Base-by-base conservation (phyloP, 352 stramenopile genomes). In the Blastocystis sp. region DNA sequence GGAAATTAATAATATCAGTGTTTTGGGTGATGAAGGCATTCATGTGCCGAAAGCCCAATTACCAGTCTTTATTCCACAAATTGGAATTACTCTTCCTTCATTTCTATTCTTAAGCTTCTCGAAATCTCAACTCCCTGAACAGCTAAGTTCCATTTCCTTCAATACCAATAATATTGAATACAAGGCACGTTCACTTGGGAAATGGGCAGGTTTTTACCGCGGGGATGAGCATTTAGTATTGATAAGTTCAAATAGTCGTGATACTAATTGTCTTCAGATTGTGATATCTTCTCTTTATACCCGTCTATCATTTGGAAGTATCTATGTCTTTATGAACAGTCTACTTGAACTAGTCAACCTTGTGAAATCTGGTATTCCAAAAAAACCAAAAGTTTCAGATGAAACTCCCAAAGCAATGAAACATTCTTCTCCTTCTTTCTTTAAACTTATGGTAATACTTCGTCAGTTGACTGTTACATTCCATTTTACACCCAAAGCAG, bases 51-150 rank as follows among this genome's bases (percentile, higher is more conserved):
- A 66, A n/a, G 2, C 32, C 3, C n/a, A 14, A 14, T 49, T 83
- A 14, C 71, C 71, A 65, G 24, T 83, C 0, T 51, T 49, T 29
- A 83, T 83, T 11, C 71, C 71, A 2, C 49, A 66, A 42, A 83
- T 83, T 24, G 51, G 51, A 49, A 11, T 83, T 42, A 46, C 71
- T 0, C 49, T 83, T 2, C 71, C 71, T n/a, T 37, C 71, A 4
- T 35, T 65, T 6, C 12, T 83, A 5, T 83, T 83, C 46, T 37
- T 83, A 37, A n/a, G 32, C 12, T 9, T 83, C 19, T 54, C 71
- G 14, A 21, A 27, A 19, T 63, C 49, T 6, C 46, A 83, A 42
- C 71, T 51, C 24, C 71, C 71, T 24, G 21, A 21, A 29, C 46
- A 49, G 3, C n/a, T 43, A 9, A 37, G 35, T 29, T 29, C 3